phyloP scores from a whole-genome alignment of 2,329 filamentous ascomycete genomes.

The Colletotrichum musae region DNA sequence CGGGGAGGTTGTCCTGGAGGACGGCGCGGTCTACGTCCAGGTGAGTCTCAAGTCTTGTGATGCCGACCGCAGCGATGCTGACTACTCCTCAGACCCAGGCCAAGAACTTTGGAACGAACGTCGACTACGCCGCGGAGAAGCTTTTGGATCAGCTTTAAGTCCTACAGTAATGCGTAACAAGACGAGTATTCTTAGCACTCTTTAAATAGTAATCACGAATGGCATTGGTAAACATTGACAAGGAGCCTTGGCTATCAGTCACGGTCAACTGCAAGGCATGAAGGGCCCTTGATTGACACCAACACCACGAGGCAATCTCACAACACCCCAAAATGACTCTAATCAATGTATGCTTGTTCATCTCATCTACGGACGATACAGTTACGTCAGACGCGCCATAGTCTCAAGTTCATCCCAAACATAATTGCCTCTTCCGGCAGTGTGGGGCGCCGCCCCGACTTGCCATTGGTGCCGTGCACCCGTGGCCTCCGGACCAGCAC shows the following conservation, averaged over 20 bases:
- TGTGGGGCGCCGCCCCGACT: not conserved
- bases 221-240: not conserved
- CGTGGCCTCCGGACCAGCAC: not conserved
- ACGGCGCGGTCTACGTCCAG: constrained; percentile 66
- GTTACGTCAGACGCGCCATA: too few relatives aligned
- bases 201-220: not conserved
- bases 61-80: not conserved
- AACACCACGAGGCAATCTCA: too few relatives aligned
- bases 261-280: not conserved
- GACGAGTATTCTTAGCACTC: not conserved
- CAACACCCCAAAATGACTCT: too few relatives aligned
- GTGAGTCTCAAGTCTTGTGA: constrained; percentile 48
- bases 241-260: not conserved
- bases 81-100: constrained; percentile 49
- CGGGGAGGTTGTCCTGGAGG: constrained; percentile 63
- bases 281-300: too few relatives aligned
- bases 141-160: constrained; percentile 54
- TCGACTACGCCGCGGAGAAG: constrained; percentile 51
- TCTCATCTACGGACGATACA: too few relatives aligned
- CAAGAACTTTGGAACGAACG: constrained; percentile 55
- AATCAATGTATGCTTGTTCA: too few relatives aligned
- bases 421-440: constrained; percentile 1
- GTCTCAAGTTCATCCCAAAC: not conserved
- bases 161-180: not conserved
- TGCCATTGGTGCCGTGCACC: not conserved